phyloP scores from a whole-genome alignment of 2,329 filamentous ascomycete genomes.

The Myriosclerotinia scirpicola region DNA sequence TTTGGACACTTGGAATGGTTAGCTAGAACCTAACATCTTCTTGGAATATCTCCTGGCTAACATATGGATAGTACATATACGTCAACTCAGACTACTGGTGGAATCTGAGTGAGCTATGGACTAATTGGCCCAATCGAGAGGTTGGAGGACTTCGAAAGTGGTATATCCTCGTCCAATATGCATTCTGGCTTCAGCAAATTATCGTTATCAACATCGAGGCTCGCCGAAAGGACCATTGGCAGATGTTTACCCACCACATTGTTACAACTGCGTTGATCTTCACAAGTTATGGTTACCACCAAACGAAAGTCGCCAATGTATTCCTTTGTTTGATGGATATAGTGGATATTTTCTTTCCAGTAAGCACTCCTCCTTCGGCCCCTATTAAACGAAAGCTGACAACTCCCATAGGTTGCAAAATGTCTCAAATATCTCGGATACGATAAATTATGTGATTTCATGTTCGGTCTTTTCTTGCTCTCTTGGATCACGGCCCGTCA shows the following conservation, averaged over 20 bases:
- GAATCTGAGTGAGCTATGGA: slow-evolving; percentile 77
- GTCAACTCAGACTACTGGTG: slow-evolving; percentile 75
- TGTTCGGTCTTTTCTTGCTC: slow-evolving; percentile 82
- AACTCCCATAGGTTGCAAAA: slow-evolving; percentile 70
- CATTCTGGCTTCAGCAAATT: slow-evolving; percentile 93
- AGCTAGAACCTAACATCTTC: slow-evolving; percentile 36
- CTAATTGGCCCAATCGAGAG: slow-evolving; percentile 77
- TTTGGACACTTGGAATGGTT: slow-evolving; percentile 85
- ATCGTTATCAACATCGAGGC: slow-evolving; percentile 94
- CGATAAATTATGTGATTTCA: slow-evolving; percentile 72
- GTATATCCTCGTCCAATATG: slow-evolving; percentile 87
- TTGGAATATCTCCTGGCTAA: slow-evolving; percentile 29
- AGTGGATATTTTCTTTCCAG: slow-evolving; percentile 83
- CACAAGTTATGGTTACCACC: slow-evolving; percentile 81
- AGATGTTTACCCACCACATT: slow-evolving; percentile 95
- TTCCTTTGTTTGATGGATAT: slow-evolving; percentile 93
- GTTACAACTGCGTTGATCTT: slow-evolving; percentile 81
- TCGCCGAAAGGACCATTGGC: slow-evolving; percentile 88
- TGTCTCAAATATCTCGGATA: slow-evolving; percentile 87
- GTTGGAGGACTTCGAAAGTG: slow-evolving; percentile 74
- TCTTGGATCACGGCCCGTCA: slow-evolving; percentile 85
- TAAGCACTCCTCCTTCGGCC: slow-evolving; percentile 44
- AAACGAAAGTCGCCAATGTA: slow-evolving; percentile 83
- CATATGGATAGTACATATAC: slow-evolving; percentile 68
- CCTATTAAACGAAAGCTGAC: slow-evolving; percentile 19